Base-by-base conservation (phyloP, 352 stramenopile species). In the Phytopythium ostracodes region DNA sequence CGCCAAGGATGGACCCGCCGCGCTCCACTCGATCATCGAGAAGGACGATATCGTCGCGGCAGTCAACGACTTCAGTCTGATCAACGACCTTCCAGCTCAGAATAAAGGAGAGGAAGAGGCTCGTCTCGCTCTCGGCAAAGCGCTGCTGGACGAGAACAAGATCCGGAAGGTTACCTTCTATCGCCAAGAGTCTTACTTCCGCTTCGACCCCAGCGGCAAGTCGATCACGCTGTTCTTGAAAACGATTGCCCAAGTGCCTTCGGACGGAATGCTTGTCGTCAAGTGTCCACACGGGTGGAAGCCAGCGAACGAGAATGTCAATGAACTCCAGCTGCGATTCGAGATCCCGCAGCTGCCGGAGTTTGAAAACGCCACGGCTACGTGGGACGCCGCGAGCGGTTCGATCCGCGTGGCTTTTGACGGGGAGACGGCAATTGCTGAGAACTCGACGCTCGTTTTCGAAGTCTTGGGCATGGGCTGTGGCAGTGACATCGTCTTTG, bases 41-140 rank as follows among this genome's bases (percentile, higher is more conserved):
- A 60, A 66, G 56, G 67, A 81, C 43, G 78, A 88, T 54, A 85
- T 88, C n/a, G 70, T 88, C 11, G 73, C 78, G 14, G 70, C 63
- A 22, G 65, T 88, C 31, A 69, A 88, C 55, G 53, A 62, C 0
- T 49, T 56, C 1, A 70, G 57, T 18, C 59, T 79, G 20, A 76
- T 51, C 15, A 63, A 62, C 29, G 71, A 74, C 17, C 63, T 35
- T 1, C 70, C 68, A 36, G 71, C 67, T 43, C 14, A 24, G 12
- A 68, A 60, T 27, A 71, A 72, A 29, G 73, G 35, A 1, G 71
- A 84, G 31, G 77, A 84, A 44, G 33, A 73, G 38, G 24, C 68
- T 8, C 65, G 78, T 2, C 22, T 79, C 14, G 64, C 44, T 2
- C 35, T 54, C 33, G 73, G 64, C 9, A 81, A 74, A 51, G 17